These are phyloP conservation scores for Tuber microsphaerosporum DNA, from an alignment of 495 filamentous ascomycete genomes.

Conservation along the genomic window DNA sequence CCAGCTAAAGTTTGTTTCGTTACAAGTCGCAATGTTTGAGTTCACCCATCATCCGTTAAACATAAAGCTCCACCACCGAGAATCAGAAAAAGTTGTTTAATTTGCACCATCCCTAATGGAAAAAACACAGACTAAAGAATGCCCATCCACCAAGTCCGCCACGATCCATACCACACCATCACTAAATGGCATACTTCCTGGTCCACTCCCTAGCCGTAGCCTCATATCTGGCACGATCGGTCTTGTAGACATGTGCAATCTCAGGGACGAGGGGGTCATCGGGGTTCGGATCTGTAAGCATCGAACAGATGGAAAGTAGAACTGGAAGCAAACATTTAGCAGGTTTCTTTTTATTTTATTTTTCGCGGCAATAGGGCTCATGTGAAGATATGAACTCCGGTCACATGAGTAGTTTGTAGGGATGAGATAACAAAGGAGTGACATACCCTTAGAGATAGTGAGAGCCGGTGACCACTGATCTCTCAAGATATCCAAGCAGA, in stretches of 20 bases:
- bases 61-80: constrained; percentile 21
- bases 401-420: constrained; percentile 7
- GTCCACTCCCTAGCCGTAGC: constrained; percentile 97
- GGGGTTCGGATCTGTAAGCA: constrained; percentile 98
- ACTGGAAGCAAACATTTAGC: constrained; percentile 49
- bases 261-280: constrained; percentile 97
- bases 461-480: constrained; percentile 99
- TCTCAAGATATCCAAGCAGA: constrained; percentile 94
- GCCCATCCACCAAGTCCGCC: constrained; percentile 9
- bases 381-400: background rate
- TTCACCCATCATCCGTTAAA: constrained; percentile 22
- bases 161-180: constrained; percentile 8
- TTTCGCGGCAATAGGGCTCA: background rate
- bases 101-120: constrained; percentile 21
- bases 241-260: constrained; percentile 99
- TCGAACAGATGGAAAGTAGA: constrained; percentile 96
- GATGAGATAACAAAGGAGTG: background rate
- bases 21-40: constrained; percentile 31
- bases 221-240: constrained; percentile 89
- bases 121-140: constrained; percentile 2
- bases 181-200: constrained; percentile 89
- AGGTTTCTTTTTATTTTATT: too few relatives aligned
- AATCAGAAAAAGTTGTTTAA: constrained; percentile 36
- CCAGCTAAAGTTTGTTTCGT: constrained; percentile 29
- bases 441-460: constrained; percentile 93